A percentile compares a stretch with the other conserved stretches of the same genome.
Conservation (phyloP, 495 filamentous ascomycete genomes). For the Aspergillus olivimuriae region DNA sequence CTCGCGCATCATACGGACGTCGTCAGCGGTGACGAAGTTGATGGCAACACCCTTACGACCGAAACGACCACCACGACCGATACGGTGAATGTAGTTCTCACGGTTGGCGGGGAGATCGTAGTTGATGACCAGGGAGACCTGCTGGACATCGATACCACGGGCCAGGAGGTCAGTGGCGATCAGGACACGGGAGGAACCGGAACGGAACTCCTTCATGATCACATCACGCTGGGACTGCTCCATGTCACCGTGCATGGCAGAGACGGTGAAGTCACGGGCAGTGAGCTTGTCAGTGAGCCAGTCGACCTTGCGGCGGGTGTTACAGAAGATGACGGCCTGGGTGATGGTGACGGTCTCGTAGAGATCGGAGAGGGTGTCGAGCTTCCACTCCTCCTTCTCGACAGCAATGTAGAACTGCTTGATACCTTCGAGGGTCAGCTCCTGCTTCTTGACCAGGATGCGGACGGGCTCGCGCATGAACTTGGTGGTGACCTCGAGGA, state of each 20-base stretch:
- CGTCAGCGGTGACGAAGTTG: constrained; percentile 99
- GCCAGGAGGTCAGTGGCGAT: constrained; percentile 97
- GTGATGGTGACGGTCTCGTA: constrained; percentile 99
- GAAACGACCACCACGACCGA: constrained; percentile 97
- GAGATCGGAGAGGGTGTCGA: constrained; percentile 95
- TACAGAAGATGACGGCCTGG: constrained; percentile 99
- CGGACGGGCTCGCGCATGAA: constrained; percentile 99
- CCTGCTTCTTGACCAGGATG: constrained; percentile 98
- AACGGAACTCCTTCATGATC: constrained; percentile 99
- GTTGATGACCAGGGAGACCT: constrained; percentile 99
- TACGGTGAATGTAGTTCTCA: constrained; percentile 99
- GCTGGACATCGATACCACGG: constrained; percentile 99
- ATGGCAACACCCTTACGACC: constrained; percentile 99
- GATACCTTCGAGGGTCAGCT: constrained; percentile 97
- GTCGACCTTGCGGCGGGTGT: constrained; percentile 99
- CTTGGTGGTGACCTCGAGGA: constrained; percentile 98
- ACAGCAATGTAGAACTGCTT: constrained; percentile 99
- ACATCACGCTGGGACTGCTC: constrained; percentile 93
- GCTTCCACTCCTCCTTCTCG: constrained; percentile 99
- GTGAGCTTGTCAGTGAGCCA: constrained; percentile 99
- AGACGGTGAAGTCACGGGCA: constrained; percentile 96
- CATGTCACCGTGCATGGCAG: constrained; percentile 99
- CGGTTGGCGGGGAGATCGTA: constrained; percentile 98
- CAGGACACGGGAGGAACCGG: constrained; percentile 92
- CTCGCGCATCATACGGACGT: constrained; percentile 98